Percentiles rank a stretch among this genome's conserved stretches.
Evolutionary conservation across 192 early-diverging fungal genomes (phyloP).

Genomic region (Backusella mclennaniae): DNA sequence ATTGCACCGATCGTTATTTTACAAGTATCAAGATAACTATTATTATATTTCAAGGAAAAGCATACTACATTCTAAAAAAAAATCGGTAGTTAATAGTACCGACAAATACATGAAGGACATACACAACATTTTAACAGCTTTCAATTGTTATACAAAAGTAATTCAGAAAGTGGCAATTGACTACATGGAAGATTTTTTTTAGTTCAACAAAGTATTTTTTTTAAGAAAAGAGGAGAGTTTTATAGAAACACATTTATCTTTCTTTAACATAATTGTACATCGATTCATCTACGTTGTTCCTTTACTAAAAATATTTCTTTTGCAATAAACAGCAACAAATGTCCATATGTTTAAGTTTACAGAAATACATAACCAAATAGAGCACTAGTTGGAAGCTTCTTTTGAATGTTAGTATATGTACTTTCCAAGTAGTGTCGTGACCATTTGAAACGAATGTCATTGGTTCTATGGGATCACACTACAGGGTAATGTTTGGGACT

Average conservation of each 20-base stretch:
- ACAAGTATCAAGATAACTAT: not conserved
- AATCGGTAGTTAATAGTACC: not conserved
- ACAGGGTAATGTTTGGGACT: not conserved
- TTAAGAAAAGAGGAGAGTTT: too few species aligned
- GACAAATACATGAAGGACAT: not conserved
- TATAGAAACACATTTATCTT: not conserved
- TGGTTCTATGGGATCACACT: not conserved
- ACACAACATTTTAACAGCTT: not conserved
- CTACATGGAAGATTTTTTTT: not conserved
- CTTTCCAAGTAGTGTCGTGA: not conserved
- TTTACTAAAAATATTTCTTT: not conserved
- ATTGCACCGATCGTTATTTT: not conserved
- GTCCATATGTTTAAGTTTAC: not conserved
- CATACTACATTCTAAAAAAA: not conserved
- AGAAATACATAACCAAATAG: not conserved
- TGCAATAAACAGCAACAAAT: not conserved
- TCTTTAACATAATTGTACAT: not conserved
- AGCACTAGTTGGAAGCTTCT: not conserved
- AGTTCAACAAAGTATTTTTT: not conserved
- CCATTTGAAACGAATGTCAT: not conserved
- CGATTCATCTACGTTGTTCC: not conserved
- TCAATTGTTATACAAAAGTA: not conserved
- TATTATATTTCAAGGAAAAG: not conserved
- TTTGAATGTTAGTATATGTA: not conserved
- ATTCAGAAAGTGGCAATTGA: not conserved